These are phyloP conservation scores for Apiotrichum siamense DNA, from an alignment of 1,284 basidiomycete genomes.

Conservation along the genomic window DNA sequence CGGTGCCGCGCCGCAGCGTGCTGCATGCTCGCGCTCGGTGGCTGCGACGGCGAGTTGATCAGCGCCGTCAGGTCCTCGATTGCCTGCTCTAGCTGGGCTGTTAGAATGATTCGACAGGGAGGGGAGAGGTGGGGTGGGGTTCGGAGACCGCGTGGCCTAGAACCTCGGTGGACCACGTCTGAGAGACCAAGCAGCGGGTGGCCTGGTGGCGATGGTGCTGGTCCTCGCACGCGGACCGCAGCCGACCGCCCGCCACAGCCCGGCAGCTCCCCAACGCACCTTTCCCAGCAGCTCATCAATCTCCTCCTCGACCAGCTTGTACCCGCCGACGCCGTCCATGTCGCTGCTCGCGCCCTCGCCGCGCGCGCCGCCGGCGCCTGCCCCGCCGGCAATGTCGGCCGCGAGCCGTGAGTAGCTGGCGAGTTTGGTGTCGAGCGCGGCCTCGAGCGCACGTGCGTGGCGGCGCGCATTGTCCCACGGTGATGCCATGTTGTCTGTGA, in stretches of 20 bases:
- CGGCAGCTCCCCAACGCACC: conserved; percentile 50
- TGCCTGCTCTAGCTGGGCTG: conserved; percentile 70
- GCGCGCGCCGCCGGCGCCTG: conserved; percentile 8
- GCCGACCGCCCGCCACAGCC: too few species aligned
- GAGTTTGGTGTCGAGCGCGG: conserved; percentile 81
- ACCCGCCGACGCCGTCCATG: conserved; percentile 64
- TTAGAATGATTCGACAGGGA: not conserved
- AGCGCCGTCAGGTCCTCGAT: conserved; percentile 67
- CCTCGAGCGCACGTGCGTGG: conserved; percentile 84
- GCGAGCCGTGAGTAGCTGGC: conserved; percentile 82
- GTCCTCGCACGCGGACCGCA: too few species aligned
- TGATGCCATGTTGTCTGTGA: conserved; percentile 21
- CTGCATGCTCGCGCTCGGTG: conserved; percentile 75
- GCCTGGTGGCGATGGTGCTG: too few species aligned
- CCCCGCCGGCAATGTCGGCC: conserved; percentile 56
- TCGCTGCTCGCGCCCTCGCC: conserved; percentile 25
- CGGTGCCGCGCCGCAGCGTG: conserved; percentile 84
- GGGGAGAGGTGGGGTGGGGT: too few species aligned
- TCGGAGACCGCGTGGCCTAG: too few species aligned
- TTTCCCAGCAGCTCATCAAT: conserved; percentile 81
- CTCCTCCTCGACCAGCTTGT: conserved; percentile 67
- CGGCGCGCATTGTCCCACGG: conserved; percentile 57
- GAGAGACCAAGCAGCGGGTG: too few species aligned
- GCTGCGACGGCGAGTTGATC: conserved; percentile 63
- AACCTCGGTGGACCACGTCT: too few species aligned